Percentiles rank a stretch among this genome's conserved stretches.
phyloP scores from a whole-genome alignment of 2,329 filamentous ascomycete species.

The Cercospora zeae-maydis region DNA sequence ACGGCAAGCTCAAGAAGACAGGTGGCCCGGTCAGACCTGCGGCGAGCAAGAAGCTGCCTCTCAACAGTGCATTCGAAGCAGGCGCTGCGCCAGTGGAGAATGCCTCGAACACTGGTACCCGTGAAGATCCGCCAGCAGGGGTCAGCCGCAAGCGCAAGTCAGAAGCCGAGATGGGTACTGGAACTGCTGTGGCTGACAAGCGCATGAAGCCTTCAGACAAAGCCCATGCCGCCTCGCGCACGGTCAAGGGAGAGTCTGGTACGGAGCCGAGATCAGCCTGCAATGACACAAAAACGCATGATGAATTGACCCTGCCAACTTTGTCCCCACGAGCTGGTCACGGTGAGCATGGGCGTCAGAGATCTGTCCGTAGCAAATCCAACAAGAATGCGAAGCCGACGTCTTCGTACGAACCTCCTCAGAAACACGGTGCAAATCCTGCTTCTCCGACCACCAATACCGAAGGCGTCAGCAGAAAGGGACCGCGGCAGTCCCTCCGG shows the following conservation, averaged over 20 bases:
- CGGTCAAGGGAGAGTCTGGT: not conserved
- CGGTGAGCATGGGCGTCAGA: no score
- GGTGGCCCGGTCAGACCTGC: not conserved
- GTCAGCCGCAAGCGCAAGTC: not conserved
- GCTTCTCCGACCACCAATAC: not conserved
- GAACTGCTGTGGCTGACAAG: not conserved
- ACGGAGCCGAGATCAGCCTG: not conserved
- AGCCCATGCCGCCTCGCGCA: not conserved
- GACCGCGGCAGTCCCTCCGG: not conserved
- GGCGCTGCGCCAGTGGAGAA: not conserved
- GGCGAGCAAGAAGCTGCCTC: not conserved
- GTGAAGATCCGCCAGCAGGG: not conserved
- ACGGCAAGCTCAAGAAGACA: not conserved
- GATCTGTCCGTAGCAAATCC: no score
- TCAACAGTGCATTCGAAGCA: not conserved
- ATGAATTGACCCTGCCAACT: no score
- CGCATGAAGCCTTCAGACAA: not conserved
- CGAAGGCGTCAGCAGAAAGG: not conserved
- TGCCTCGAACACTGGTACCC: not conserved
- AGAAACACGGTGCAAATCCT: not conserved
- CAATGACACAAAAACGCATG: no score
- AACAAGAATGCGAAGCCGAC: no score
- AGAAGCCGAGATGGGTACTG: not conserved
- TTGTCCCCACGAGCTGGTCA: no score
- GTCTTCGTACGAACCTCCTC: no score